Evolutionary conservation across 257 asterid genomes (phyloP), one percentile per base, ranked within the genome.

Genomic region (Solanum raphanifolium): DNA sequence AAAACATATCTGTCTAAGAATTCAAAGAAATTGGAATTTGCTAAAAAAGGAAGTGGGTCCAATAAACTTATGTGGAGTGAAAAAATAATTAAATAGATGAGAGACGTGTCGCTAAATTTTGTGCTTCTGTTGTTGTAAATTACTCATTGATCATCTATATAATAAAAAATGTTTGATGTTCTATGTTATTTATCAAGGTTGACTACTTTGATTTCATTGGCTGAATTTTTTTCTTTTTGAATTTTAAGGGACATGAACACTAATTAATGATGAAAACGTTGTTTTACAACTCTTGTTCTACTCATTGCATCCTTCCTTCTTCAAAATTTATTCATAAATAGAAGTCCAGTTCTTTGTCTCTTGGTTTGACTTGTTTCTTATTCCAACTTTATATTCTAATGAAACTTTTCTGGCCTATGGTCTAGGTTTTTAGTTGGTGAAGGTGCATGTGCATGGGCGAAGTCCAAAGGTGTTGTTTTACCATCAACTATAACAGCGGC

Each of bases 371-470:
- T 18, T 73, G 31, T 46, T 86, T 36, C 55, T 75, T n/a, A 6
- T 1, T 71, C 36, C 76, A 71, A 38, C 84, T 58, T 39, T 35
- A 62, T 48, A 72, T 78, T 55, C 71, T 88, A 78, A 48, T 27
- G 38, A 23, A 23, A 39, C n/a, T 6, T 12, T 75, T 58, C 39
- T 62, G 41, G 39, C 41, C 25, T 71, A 2, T 73, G 81, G 46
- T 89, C 85, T 90, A 97, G 99, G 98, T 95, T 97, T 89, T 91
- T 97, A 94, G 99, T 92, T 76, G 99, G 99, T 86, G 99, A 94
- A 90, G 99, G 98, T 88, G 97, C 98, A 4, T 92, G 89, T 46
- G 83, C 73, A 88, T 97, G 98, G 99, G 98, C 98, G 25, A 93
- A 89, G 90, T 95, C 98, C 90, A 97, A 93, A 89, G 98, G 95